Percentiles rank a stretch among this genome's conserved stretches.
phyloP scores from a whole-genome alignment of 495 filamentous ascomycete species.

The Tuber magnatum region DNA sequence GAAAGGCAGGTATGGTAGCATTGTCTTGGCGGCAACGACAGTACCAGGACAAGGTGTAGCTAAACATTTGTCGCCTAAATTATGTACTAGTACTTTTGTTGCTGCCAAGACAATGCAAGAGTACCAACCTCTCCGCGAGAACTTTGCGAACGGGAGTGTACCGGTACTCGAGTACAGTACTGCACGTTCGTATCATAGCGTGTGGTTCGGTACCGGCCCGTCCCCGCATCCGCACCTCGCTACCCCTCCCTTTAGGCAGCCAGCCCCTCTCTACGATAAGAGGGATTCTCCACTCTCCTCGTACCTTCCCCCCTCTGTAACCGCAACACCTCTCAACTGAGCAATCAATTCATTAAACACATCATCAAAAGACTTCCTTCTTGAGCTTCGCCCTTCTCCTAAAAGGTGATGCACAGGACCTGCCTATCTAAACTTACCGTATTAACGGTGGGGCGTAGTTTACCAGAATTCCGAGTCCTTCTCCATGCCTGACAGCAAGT shows the following conservation, averaged over 20 bases:
- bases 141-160: too few relatives aligned
- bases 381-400: background rate
- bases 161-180: background rate
- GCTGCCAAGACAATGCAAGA: too few relatives aligned
- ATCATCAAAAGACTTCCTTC: background rate
- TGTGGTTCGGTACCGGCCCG: background rate
- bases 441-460: background rate
- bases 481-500: conserved; percentile 11
- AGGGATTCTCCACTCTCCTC: background rate
- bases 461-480: background rate
- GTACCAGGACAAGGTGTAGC: too few relatives aligned
- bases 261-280: background rate
- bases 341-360: background rate
- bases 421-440: background rate
- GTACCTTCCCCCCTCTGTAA: background rate
- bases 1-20: too few relatives aligned
- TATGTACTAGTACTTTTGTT: too few relatives aligned
- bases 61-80: too few relatives aligned
- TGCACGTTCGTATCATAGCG: background rate
- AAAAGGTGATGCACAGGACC: conserved; percentile 1
- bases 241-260: background rate
- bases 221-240: background rate
- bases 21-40: too few relatives aligned
- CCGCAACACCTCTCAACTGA: background rate
- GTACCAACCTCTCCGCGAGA: too few relatives aligned